Evolutionary conservation across 768 basidiomycete genomes (phyloP).

Genomic region (Sporobolomyces roseus): DNA sequence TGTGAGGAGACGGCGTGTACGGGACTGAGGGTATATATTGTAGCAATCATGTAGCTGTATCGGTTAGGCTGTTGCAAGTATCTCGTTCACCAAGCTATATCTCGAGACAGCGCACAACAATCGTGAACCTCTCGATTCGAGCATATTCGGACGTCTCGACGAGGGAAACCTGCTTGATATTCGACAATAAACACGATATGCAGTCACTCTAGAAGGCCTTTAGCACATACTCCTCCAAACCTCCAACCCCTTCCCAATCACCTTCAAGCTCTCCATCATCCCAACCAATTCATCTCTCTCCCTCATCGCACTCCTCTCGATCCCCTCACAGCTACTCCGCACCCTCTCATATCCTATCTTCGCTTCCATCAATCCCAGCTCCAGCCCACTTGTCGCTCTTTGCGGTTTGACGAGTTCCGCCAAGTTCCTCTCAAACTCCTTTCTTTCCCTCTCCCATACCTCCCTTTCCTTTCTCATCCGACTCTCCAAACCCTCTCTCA

Average conservation of each 20-base stretch:
- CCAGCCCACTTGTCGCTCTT: not conserved
- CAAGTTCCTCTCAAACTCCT: not conserved
- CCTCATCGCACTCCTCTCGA: not conserved
- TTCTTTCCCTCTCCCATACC: not conserved
- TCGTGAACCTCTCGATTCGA: no score
- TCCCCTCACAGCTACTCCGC: not conserved
- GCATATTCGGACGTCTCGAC: no score
- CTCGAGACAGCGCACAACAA: no score
- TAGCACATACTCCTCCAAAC: not conserved
- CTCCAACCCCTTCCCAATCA: not conserved
- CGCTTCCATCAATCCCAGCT: not conserved
- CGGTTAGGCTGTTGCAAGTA: no score
- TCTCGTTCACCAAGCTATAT: no score
- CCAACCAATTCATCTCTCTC: conserved; percentile 1
- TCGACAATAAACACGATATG: no score
- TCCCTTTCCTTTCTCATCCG: not conserved
- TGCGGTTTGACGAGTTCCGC: not conserved
- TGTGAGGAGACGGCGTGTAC: no score
- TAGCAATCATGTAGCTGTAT: no score
- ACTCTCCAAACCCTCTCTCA: not conserved
- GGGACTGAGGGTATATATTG: no score
- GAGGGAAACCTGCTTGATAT: no score
- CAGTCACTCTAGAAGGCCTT: no score
- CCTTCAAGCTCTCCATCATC: not conserved
- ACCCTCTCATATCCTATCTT: not conserved